Evolutionary conservation across 2,329 filamentous ascomycete genomes (phyloP).

Genomic region (Colletotrichum shisoi): DNA sequence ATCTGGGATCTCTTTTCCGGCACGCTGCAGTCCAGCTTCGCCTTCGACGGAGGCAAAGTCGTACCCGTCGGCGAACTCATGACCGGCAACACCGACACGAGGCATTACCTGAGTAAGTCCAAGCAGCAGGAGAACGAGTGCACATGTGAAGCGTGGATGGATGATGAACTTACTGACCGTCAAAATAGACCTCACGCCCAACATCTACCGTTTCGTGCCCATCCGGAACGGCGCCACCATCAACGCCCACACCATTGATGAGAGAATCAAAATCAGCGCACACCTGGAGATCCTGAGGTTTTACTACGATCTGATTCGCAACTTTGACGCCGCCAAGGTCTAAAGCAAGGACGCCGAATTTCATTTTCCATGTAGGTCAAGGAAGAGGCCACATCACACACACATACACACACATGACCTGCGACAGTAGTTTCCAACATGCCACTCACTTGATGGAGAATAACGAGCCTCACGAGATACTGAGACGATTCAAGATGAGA

Average conservation of each 20-base stretch:
- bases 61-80: slow-evolving; percentile 33
- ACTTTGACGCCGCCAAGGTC: slow-evolving; percentile 28
- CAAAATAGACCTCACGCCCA: slow-evolving; percentile 20
- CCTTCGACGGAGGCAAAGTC: slow-evolving; percentile 30
- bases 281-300: slow-evolving; percentile 35
- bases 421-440: background rate
- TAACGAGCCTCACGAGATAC: background rate
- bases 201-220: slow-evolving; percentile 33
- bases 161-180: background rate
- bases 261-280: slow-evolving; percentile 32
- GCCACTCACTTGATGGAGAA: too few species aligned
- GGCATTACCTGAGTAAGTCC: slow-evolving; percentile 27
- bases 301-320: slow-evolving; percentile 36
- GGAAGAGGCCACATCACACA: too few species aligned
- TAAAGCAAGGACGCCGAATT: background rate
- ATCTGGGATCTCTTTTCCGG: slow-evolving; percentile 35
- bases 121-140: too few species aligned
- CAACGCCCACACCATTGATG: slow-evolving; percentile 36
- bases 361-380: background rate
- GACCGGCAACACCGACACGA: slow-evolving; percentile 36
- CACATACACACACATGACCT: too few species aligned
- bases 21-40: slow-evolving; percentile 32
- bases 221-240: slow-evolving; percentile 14
- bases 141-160: too few species aligned
- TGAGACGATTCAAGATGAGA: too few species aligned